Evolutionary conservation across 2,329 filamentous ascomycete species (phyloP).

Genomic region (Colletotrichum somersetense): DNA sequence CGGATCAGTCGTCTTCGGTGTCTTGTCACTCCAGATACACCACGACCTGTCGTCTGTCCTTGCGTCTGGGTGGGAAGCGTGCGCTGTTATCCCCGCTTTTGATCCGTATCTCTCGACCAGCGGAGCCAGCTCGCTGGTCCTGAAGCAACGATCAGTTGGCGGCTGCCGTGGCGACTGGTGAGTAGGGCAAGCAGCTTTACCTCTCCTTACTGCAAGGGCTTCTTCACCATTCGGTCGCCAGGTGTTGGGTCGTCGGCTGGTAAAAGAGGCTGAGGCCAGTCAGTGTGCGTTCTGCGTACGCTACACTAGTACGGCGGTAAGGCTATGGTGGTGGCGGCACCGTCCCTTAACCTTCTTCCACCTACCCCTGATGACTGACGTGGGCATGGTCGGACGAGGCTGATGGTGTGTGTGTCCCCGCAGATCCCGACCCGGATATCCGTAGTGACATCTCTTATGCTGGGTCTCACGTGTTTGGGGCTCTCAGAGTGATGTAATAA

Average conservation of each 20-base stretch:
- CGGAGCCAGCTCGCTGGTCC: constrained; percentile 9
- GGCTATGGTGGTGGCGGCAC: constrained; percentile 17
- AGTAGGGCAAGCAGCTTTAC: neutral
- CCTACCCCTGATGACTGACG: neutral
- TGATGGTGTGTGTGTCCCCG: constrained; percentile 7
- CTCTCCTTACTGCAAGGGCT: neutral
- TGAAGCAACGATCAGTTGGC: constrained; percentile 21
- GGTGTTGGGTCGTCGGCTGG: neutral
- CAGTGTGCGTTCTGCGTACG: constrained; percentile 6
- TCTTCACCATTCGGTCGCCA: neutral
- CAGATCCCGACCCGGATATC: neutral
- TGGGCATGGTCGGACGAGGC: constrained; percentile 23
- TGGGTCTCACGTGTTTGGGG: constrained; percentile 8
- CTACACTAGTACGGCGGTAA: constrained; percentile 1
- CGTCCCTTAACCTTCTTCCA: constrained; percentile 3
- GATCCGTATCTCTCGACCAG: constrained; percentile 15
- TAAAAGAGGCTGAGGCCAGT: neutral
- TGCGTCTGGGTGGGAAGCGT: neutral
- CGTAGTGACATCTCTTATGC: neutral
- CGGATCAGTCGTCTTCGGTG: constrained; percentile 7
- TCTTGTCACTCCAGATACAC: constrained; percentile 4
- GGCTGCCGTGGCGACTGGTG: constrained; percentile 16
- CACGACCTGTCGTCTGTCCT: neutral
- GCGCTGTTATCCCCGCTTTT: constrained; percentile 9
- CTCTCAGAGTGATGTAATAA: constrained; percentile 32